Percentiles rank a stretch among this genome's conserved stretches.
phyloP scores from a whole-genome alignment of 1,139 yeast species.

The Nakaseomyces bracarensis region DNA sequence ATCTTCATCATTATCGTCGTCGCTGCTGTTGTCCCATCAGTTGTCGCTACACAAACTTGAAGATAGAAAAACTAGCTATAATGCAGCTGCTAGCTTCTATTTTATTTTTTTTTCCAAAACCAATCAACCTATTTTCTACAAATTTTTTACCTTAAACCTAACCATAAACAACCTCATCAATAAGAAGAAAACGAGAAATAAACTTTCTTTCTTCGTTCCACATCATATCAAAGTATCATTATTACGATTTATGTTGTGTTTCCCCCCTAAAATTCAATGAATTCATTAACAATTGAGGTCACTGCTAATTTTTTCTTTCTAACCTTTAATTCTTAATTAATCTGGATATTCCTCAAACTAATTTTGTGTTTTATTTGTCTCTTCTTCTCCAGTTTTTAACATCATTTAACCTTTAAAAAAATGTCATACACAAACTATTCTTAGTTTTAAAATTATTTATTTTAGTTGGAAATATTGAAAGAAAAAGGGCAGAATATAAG shows the following conservation, averaged over 20 bases:
- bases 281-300: neutral
- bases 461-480: neutral
- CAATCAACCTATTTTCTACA: no score
- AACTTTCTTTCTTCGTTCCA: neutral
- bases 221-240: neutral
- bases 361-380: neutral
- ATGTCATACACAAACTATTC: no score
- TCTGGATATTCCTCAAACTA: constrained; percentile 1
- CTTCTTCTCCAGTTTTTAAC: neutral
- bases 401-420: no score
- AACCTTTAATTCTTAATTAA: constrained; percentile 1
- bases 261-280: neutral
- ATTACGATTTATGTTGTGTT: no score
- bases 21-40: constrained; percentile 45
- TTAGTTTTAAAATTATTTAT: neutral
- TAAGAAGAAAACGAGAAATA: no score
- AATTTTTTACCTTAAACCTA: no score
- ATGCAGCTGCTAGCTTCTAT: no score
- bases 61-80: no score
- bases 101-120: no score
- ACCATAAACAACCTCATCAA: no score
- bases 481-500: neutral
- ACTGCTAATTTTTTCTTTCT: neutral
- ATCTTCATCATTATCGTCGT: constrained; percentile 60
- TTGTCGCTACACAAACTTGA: constrained; percentile 20